Evolutionary conservation across 2,329 filamentous ascomycete genomes (phyloP).

Genomic region (Aaosphaeria arxii): DNA sequence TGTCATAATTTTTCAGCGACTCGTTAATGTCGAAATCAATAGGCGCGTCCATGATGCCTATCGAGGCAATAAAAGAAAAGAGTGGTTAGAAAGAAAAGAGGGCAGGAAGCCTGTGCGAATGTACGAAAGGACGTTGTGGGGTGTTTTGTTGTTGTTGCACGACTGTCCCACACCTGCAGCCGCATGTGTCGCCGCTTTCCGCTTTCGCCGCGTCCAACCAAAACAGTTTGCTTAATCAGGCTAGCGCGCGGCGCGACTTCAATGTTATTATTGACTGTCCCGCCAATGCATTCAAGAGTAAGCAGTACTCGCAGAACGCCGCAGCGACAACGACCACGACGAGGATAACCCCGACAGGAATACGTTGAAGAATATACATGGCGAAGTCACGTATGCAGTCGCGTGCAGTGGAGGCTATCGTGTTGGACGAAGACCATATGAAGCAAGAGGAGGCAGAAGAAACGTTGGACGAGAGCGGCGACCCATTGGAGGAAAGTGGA

Average conservation of each 20-base stretch:
- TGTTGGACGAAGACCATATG: constrained; percentile 24
- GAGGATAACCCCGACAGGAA: no score
- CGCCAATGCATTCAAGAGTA: no score
- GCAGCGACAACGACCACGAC: no score
- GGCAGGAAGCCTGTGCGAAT: constrained; percentile 4
- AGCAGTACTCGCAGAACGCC: no score
- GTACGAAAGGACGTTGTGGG: constrained; percentile 1
- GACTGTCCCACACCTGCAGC: background rate
- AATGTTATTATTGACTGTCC: no score
- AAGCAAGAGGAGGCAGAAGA: constrained; percentile 39
- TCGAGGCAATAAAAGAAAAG: constrained; percentile 13
- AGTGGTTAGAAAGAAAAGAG: constrained; percentile 8
- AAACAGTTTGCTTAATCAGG: background rate
- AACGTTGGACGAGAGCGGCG: constrained; percentile 47
- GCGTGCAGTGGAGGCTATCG: constrained; percentile 18
- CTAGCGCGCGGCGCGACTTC: constrained; percentile 4
- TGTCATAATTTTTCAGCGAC: constrained; percentile 94
- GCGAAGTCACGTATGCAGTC: constrained; percentile 27
- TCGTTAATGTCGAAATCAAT: constrained; percentile 94
- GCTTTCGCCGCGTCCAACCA: constrained; percentile 2
- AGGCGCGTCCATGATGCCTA: constrained; percentile 59
- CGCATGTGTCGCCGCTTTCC: constrained; percentile 17
- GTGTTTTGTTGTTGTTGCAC: constrained; percentile 3
- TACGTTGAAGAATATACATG: constrained; percentile 14
- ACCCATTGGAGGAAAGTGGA: constrained; percentile 50